Conservation (phyloP, 2,329 filamentous ascomycete genomes). For the Aspergillus brasiliensis region DNA sequence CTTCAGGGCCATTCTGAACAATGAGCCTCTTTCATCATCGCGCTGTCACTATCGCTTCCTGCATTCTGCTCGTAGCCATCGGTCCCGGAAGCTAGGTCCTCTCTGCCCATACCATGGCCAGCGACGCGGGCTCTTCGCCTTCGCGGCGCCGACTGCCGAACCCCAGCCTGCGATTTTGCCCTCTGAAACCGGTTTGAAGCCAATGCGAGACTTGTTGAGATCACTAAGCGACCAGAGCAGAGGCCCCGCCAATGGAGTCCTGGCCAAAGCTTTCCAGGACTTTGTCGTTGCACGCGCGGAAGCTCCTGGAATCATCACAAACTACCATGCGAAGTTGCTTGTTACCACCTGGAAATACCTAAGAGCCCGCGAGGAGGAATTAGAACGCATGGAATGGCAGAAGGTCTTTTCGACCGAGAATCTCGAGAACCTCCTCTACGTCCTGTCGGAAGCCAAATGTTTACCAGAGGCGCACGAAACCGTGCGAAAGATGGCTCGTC, state of each 20-base stretch:
- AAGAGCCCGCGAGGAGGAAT: slow-evolving; percentile 37
- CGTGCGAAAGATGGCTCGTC: slow-evolving; percentile 44
- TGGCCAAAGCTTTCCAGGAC: slow-evolving; percentile 65
- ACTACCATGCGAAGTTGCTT: slow-evolving; percentile 65
- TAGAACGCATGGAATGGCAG: slow-evolving; percentile 36
- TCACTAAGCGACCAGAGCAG: slow-evolving; percentile 65
- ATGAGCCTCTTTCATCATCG: slow-evolving; percentile 44
- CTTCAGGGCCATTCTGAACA: slow-evolving; percentile 48
- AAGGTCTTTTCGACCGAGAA: slow-evolving; percentile 43
- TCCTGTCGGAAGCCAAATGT: slow-evolving; percentile 39
- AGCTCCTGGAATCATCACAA: slow-evolving; percentile 59
- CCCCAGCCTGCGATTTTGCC: slow-evolving; percentile 61
- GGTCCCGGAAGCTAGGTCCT: slow-evolving; percentile 33
- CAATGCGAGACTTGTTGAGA: slow-evolving; percentile 68
- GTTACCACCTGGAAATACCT: slow-evolving; percentile 65
- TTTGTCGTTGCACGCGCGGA: slow-evolving; percentile 62
- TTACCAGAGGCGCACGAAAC: slow-evolving; percentile 40
- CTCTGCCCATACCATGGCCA: slow-evolving; percentile 39
- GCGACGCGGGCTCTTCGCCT: slow-evolving; percentile 37
- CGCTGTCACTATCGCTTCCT: slow-evolving; percentile 40
- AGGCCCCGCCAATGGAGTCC: slow-evolving; percentile 63
- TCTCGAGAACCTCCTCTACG: slow-evolving; percentile 43
- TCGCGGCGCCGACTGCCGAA: slow-evolving; percentile 50
- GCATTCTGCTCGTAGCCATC: slow-evolving; percentile 32
- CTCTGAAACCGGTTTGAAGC: slow-evolving; percentile 63